Evolutionary conservation across 164 flowering plant genomes (phyloP).

Genomic region (Nelumbo lutea): DNA sequence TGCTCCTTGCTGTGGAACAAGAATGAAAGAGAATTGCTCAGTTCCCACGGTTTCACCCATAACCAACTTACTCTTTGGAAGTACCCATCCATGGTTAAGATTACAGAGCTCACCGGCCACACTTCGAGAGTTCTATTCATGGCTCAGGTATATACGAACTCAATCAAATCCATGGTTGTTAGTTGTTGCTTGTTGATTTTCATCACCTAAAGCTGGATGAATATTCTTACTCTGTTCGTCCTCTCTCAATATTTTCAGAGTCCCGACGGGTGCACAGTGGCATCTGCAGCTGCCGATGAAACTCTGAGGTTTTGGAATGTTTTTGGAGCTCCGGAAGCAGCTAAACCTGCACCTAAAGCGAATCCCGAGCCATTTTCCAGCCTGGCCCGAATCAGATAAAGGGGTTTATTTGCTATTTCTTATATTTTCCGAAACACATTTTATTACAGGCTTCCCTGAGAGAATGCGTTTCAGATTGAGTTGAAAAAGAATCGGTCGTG

Average conservation of each 20-base stretch:
- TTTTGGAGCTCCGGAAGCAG: constrained; percentile 40
- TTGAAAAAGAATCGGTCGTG: too few species aligned
- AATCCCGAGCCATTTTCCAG: constrained; percentile 45
- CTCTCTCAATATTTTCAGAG: constrained; percentile 26
- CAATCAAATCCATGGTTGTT: too few species aligned
- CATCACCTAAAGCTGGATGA: too few species aligned
- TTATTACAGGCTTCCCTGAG: too few species aligned
- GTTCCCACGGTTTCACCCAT: constrained; percentile 60
- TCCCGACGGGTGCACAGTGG: constrained; percentile 59
- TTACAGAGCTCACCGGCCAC: constrained; percentile 62
- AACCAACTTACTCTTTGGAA: constrained; percentile 66
- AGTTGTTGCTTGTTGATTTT: too few species aligned
- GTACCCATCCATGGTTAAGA: constrained; percentile 67
- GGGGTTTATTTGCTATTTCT: background rate
- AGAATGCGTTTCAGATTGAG: too few species aligned
- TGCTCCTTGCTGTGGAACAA: constrained; percentile 61
- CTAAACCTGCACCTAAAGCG: constrained; percentile 30
- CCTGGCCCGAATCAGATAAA: constrained; percentile 39
- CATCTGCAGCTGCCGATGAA: constrained; percentile 59
- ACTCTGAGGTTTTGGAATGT: constrained; percentile 53
- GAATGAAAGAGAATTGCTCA: constrained; percentile 51
- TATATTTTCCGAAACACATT: too few species aligned
- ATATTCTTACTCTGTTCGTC: constrained; percentile 16
- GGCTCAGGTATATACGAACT: constrained; percentile 49
- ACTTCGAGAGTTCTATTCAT: constrained; percentile 61